phyloP scores from a whole-genome alignment of 1,284 basidiomycete genomes.

The Rhodotorula sp. region DNA sequence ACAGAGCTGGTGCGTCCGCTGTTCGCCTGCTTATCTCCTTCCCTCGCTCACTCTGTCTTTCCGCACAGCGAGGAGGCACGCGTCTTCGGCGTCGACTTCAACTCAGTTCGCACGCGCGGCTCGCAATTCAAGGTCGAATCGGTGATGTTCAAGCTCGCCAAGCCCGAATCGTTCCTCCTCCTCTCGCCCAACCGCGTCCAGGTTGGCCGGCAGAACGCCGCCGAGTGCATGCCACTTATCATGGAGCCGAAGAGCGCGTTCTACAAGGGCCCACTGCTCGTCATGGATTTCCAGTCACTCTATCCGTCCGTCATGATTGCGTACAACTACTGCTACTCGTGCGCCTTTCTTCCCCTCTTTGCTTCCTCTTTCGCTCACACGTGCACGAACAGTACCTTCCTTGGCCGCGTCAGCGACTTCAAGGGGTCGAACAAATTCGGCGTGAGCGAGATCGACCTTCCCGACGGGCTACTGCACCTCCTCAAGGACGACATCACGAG shows the following conservation, averaged over 20 bases:
- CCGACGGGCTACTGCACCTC: conserved; percentile 66
- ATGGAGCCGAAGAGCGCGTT: conserved; percentile 93
- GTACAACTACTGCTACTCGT: conserved; percentile 86
- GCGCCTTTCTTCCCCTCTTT: neutral
- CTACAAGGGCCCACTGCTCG: conserved; percentile 86
- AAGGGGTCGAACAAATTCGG: conserved; percentile 88
- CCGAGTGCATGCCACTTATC: conserved; percentile 89
- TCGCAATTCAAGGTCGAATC: conserved; percentile 99
- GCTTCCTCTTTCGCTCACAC: conserved; percentile 5
- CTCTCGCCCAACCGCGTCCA: conserved; percentile 82
- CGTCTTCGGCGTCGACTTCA: conserved; percentile 96
- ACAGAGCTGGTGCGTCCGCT: conserved; percentile 75
- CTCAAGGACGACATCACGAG: conserved; percentile 75
- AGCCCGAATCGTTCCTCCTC: conserved; percentile 88
- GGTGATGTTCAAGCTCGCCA: conserved; percentile 97
- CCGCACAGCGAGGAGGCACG: conserved; percentile 82
- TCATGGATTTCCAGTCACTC: conserved; percentile 92
- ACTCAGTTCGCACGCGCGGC: conserved; percentile 88
- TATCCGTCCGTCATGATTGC: conserved; percentile 99
- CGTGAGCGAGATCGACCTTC: conserved; percentile 67
- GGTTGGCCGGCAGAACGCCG: conserved; percentile 92
- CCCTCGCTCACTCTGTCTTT: neutral
- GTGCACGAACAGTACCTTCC: conserved; percentile 68
- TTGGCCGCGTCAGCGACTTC: conserved; percentile 83
- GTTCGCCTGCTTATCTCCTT: neutral